Evolutionary conservation across 108 stramenopile species (phyloP), one percentile per base, ranked within the genome.

Genomic region (Cyclotella choctawhatcheeana): DNA sequence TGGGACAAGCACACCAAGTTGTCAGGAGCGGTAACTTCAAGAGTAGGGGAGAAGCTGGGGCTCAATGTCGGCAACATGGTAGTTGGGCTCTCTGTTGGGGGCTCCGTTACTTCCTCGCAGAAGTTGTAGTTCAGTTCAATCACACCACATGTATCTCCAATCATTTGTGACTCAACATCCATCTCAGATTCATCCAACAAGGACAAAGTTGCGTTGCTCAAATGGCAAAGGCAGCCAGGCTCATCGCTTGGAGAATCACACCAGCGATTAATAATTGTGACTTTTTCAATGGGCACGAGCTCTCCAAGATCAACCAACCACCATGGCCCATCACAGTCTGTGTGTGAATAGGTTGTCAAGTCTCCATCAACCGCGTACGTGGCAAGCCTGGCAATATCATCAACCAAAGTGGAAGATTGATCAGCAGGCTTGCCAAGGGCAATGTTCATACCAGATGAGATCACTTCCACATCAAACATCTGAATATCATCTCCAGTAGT

Each of bases 321-420:
- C 47, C 47, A 48, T n/a, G 17, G n/a, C 12, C 18, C 30, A 18
- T 8, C 27, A 31, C 13, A 10, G 29, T 56, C 30, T 8, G 55
- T 56, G 1, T 31, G 27, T 1, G 55, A 56, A 30, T 31, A 56
- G 8, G 55, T 56, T 1, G 55, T 31, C 51, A 52, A 22, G 47
- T 30, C 55, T 4, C 55, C 55, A 31, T 56, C 55, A 31, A 56
- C 30, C 12, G 55, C 55, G 31, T 29, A 27, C 14, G 55, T 18
- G 0, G 55, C 55, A 27, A 12, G 58, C 6, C 32, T 20, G 5
- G 58, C 17, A 5, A 35, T 8, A 17, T 4, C 20, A n/a, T 3
- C 33, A 35, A 21, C n/a, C 33, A 35, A n/a, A 4, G 58, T 59
- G n/a, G 58, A 59, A 59, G 35, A 59, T 21, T 59, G 58, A 2